Evolutionary conservation across 805 yeast genomes (phyloP).

Genomic region (Wickerhamiella slavikovae): DNA sequence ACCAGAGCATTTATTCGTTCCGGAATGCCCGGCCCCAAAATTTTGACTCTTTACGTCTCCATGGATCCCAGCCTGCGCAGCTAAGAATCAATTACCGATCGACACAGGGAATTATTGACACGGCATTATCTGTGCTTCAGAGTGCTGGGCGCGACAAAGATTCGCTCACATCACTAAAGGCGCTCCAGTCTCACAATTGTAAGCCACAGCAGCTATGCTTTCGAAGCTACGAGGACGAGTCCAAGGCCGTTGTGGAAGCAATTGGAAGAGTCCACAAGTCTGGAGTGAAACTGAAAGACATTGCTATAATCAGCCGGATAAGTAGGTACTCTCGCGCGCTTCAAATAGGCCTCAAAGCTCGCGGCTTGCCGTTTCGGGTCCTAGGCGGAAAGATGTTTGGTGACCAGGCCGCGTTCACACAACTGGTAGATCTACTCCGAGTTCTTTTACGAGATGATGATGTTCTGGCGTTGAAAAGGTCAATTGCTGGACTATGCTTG

Average conservation of each 20-base stretch:
- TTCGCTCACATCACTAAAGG: neutral
- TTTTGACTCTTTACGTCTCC: constrained; percentile 32
- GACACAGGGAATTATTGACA: constrained; percentile 37
- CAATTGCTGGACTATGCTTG: constrained; percentile 38
- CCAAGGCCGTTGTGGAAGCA: constrained; percentile 30
- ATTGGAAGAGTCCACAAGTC: constrained; percentile 26
- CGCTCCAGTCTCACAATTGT: neutral
- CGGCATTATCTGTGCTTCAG: no score
- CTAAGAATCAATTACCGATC: constrained; percentile 68
- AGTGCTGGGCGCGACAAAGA: constrained; percentile 19
- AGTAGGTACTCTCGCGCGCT: constrained; percentile 38
- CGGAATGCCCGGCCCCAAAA: constrained; percentile 58
- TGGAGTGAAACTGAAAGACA: constrained; percentile 31
- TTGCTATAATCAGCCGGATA: constrained; percentile 54
- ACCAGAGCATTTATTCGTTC: constrained; percentile 83
- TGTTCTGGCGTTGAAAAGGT: constrained; percentile 34
- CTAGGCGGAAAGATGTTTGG: constrained; percentile 63
- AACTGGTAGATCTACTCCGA: constrained; percentile 43
- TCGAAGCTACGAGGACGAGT: constrained; percentile 1
- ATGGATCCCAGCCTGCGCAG: constrained; percentile 20
- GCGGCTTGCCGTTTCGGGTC: constrained; percentile 41
- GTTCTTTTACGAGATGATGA: constrained; percentile 40
- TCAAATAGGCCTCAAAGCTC: constrained; percentile 38
- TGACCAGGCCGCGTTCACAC: constrained; percentile 49
- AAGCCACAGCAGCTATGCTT: neutral